Evolutionary conservation across 2,329 filamentous ascomycete genomes (phyloP), one percentile per base, ranked within the genome.

Genomic region (Chrysosporium keratinophilum): DNA sequence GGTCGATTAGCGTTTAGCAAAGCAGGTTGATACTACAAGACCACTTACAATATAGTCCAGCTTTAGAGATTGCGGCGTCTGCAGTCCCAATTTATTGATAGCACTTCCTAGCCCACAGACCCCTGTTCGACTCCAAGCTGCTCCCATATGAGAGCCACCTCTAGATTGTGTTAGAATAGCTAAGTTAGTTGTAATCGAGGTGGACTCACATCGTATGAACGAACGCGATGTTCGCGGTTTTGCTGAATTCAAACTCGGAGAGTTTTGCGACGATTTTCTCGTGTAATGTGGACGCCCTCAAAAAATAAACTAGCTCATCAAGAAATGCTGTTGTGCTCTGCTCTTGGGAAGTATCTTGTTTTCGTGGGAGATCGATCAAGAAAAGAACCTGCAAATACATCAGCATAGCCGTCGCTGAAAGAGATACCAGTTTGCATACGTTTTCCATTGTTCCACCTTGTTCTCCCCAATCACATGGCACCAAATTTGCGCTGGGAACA

Each of bases 381-480:
- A 95, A 97, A 6, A 90, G 81, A 62, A 83, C 84, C 83, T 86
- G 20, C 20, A 54, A 20, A 2, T 17, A 20, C 55, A 60, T 62
- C 57, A 60, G 50, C 50, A 28, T 50, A 19, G 2, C 23, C 11
- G 42, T 12, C 10, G 40, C 9, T n/a, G 12, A 20, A 14, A 14
- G 20, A 15, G 33, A 11, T 17, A 14, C n/a, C 10, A 23, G 14
- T 5, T 3, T 37, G 35, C 35, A 37, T 63, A 85, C 84, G 68
- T 95, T 96, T 69, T 96, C 90, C 82, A 95, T 86, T 1, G 83
- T 71, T 3, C 87, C 87, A 5, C 87, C 87, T 1, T 76, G 78
- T 66, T 94, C 88, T 9, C 90, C 91, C 90, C 93, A 97, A 65
- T 98, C 91, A 62, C 87, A 88, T 6, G 81, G 76, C 11, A 86